Evolutionary conservation across 352 stramenopile species (phyloP).

Genomic region (Globisporangium perplexum): DNA sequence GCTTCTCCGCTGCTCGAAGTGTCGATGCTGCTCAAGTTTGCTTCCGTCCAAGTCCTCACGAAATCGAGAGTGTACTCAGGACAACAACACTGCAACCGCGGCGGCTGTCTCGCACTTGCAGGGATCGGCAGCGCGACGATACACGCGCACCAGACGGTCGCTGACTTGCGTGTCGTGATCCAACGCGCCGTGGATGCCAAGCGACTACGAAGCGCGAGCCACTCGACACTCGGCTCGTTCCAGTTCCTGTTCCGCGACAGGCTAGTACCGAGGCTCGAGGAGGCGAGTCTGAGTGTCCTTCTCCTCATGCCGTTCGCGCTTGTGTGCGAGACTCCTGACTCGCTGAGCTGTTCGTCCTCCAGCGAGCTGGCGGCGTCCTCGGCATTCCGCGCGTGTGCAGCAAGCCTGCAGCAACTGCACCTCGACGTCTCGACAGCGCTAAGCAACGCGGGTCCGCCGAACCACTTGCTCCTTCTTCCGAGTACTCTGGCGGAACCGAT

Average conservation of each 20-base stretch:
- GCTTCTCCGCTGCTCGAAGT: not conserved
- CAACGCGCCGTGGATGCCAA: constrained; percentile 1
- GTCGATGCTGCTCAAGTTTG: constrained; percentile 24
- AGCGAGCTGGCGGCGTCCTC: not conserved
- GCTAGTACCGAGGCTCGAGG: constrained; percentile 15
- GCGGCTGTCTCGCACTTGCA: constrained; percentile 1
- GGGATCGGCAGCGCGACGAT: constrained; percentile 9
- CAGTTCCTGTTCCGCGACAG: constrained; percentile 28
- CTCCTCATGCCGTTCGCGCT: constrained; percentile 26
- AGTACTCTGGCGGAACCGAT: not conserved
- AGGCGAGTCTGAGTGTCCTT: constrained; percentile 13
- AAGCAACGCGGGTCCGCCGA: constrained; percentile 22
- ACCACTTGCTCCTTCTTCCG: constrained; percentile 9
- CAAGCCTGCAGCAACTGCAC: constrained; percentile 19
- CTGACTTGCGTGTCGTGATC: constrained; percentile 1
- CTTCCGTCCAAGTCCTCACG: constrained; percentile 1
- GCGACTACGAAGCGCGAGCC: not conserved
- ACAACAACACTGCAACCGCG: not conserved
- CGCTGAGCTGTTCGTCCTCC: not conserved
- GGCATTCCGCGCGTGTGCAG: not conserved
- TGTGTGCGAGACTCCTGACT: constrained; percentile 4
- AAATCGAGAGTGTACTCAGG: not conserved
- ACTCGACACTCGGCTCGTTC: not conserved
- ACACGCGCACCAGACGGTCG: not conserved
- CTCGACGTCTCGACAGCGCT: constrained; percentile 15